phyloP scores from a whole-genome alignment of 257 asterid species.

The Solanum medicagineum region DNA sequence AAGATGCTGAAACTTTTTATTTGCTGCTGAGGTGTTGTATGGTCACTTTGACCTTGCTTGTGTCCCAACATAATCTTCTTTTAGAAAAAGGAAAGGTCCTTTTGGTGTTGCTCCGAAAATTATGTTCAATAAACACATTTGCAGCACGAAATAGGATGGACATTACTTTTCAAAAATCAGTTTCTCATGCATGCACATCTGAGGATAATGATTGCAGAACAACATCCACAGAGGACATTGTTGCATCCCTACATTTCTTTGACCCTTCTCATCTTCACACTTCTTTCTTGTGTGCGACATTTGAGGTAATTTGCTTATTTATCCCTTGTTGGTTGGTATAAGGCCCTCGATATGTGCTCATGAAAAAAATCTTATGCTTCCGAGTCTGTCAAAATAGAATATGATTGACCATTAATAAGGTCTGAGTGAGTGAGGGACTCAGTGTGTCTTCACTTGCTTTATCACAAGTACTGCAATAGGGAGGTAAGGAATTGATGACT shows the following conservation, averaged over 20 bases:
- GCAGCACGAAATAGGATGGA: slow-evolving; percentile 8
- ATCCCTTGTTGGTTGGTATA: background rate
- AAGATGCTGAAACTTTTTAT: slow-evolving; percentile 28
- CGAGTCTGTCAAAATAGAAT: background rate
- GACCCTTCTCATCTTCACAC: slow-evolving; percentile 46
- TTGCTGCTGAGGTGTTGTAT: slow-evolving; percentile 69
- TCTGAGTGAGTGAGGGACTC: background rate
- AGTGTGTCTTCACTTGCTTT: background rate
- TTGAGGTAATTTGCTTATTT: slow-evolving; percentile 51
- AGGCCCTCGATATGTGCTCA: background rate
- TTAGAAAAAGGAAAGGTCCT: slow-evolving; percentile 44
- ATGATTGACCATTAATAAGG: background rate
- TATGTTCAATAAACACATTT: slow-evolving; percentile 18
- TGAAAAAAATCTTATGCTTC: background rate
- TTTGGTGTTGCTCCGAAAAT: slow-evolving; percentile 28
- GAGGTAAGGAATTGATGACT: background rate
- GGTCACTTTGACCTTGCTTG: slow-evolving; percentile 36
- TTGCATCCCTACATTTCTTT: slow-evolving; percentile 47
- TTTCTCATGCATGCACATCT: slow-evolving; percentile 19
- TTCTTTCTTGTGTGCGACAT: slow-evolving; percentile 30
- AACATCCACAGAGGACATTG: slow-evolving; percentile 41
- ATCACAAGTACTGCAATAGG: background rate
- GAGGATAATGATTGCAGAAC: slow-evolving; percentile 27
- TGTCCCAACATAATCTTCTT: slow-evolving; percentile 11
- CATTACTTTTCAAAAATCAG: slow-evolving; percentile 39